Conservation (phyloP, 345 rosid genomes). For the Populus nigra region DNA sequence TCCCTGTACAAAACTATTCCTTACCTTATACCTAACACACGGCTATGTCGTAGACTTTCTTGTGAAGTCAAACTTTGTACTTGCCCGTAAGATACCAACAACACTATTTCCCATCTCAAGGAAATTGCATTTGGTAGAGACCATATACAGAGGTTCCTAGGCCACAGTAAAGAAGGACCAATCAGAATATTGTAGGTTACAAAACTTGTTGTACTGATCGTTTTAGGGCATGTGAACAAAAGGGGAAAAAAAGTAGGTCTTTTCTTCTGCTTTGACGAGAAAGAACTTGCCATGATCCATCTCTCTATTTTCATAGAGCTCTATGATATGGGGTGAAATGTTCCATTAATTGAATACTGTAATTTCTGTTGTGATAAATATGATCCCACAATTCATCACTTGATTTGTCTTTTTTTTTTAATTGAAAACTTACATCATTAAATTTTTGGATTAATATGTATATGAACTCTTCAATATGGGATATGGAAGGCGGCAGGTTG, state of each 20-base stretch:
- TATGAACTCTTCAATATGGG: neutral
- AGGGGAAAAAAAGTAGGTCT: neutral
- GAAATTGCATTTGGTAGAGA: neutral
- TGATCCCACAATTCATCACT: no score
- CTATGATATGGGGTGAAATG: no score
- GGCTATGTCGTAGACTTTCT: slow-evolving; percentile 6
- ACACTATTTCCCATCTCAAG: neutral
- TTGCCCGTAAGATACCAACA: neutral
- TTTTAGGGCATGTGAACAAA: neutral
- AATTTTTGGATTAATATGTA: no score
- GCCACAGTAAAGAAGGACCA: neutral
- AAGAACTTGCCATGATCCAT: no score
- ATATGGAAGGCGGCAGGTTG: neutral
- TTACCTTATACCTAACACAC: slow-evolving; percentile 22
- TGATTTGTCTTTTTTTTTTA: no score
- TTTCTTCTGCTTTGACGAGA: neutral
- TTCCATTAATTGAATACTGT: no score
- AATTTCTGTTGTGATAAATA: no score
- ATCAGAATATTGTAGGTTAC: neutral
- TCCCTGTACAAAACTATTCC: neutral
- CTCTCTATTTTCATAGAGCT: no score
- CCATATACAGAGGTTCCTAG: neutral
- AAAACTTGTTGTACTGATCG: neutral
- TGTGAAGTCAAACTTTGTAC: slow-evolving; percentile 16
- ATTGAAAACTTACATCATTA: no score